Evolutionary conservation across 1,284 basidiomycete genomes (phyloP).

Genomic region (Phylloporus sp.): DNA sequence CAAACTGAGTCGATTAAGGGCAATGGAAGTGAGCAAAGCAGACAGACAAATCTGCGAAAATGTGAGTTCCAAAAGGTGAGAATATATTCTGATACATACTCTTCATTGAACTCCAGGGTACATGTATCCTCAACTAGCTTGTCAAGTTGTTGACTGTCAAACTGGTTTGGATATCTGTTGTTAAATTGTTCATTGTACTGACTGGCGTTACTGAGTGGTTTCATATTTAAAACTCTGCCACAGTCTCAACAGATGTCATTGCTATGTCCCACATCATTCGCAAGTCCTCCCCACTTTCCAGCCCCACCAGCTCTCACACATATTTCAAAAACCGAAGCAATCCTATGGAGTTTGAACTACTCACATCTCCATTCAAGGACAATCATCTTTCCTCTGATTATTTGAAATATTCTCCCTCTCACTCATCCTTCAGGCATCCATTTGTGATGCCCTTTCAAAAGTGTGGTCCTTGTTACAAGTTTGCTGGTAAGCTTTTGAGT

Average conservation of each 20-base stretch:
- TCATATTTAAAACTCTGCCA: too few relatives aligned
- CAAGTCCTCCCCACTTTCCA: background rate
- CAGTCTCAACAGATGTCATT: too few relatives aligned
- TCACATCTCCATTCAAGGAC: background rate
- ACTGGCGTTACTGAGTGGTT: too few relatives aligned
- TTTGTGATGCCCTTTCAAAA: background rate
- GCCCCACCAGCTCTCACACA: background rate
- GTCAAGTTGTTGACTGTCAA: background rate
- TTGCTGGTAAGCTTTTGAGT: background rate
- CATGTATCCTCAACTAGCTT: background rate
- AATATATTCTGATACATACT: background rate
- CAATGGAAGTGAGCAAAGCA: background rate
- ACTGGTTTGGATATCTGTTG: too few relatives aligned
- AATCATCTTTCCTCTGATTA: background rate
- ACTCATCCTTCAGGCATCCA: background rate
- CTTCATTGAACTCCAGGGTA: background rate
- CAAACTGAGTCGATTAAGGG: background rate
- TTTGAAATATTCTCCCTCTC: background rate
- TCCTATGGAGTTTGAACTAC: background rate
- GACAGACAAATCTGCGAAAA: conserved; percentile 1
- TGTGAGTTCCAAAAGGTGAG: background rate
- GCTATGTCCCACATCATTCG: background rate
- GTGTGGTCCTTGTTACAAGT: background rate
- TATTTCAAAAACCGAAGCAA: background rate
- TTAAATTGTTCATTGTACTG: too few relatives aligned